Conservation (phyloP, 2,329 filamentous ascomycete species). For the Trichoderma semiorbis region DNA sequence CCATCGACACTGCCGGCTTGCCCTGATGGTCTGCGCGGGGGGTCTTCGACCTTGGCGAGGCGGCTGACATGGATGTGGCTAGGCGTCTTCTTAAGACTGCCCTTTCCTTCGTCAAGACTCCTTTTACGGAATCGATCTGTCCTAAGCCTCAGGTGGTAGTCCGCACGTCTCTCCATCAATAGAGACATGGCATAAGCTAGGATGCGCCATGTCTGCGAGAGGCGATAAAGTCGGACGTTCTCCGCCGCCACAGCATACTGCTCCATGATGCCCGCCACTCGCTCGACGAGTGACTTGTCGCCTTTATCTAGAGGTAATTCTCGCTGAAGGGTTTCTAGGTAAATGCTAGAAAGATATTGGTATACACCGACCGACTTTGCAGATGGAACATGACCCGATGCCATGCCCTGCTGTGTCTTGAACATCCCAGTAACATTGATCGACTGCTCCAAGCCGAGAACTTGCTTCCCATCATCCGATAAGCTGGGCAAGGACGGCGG, state of each 20-base stretch:
- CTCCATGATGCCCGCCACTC: constrained; percentile 52
- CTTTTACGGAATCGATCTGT: constrained; percentile 39
- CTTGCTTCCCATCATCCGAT: constrained; percentile 36
- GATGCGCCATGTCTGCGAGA: constrained; percentile 63
- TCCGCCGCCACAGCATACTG: constrained; percentile 58
- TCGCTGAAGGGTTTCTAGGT: constrained; percentile 51
- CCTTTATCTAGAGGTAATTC: constrained; percentile 44
- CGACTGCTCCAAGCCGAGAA: constrained; percentile 55
- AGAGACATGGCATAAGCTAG: constrained; percentile 54
- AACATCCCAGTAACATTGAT: constrained; percentile 56
- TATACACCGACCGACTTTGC: constrained; percentile 50
- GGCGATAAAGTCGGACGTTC: constrained; percentile 52
- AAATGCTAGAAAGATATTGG: constrained; percentile 53
- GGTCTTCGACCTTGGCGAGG: constrained; percentile 36
- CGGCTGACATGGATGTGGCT: constrained; percentile 26
- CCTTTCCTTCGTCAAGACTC: constrained; percentile 30
- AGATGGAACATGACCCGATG: constrained; percentile 55
- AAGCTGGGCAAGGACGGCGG: constrained; percentile 43
- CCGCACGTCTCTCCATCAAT: constrained; percentile 52
- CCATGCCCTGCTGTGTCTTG: constrained; percentile 60
- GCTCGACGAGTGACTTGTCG: constrained; percentile 40
- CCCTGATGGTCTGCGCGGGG: constrained; percentile 33
- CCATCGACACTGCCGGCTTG: constrained; percentile 30
- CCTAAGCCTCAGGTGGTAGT: constrained; percentile 54
- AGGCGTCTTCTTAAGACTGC: constrained; percentile 26